phyloP scores from a whole-genome alignment of 306 rosid genomes.

The Dicorynia guianensis region DNA sequence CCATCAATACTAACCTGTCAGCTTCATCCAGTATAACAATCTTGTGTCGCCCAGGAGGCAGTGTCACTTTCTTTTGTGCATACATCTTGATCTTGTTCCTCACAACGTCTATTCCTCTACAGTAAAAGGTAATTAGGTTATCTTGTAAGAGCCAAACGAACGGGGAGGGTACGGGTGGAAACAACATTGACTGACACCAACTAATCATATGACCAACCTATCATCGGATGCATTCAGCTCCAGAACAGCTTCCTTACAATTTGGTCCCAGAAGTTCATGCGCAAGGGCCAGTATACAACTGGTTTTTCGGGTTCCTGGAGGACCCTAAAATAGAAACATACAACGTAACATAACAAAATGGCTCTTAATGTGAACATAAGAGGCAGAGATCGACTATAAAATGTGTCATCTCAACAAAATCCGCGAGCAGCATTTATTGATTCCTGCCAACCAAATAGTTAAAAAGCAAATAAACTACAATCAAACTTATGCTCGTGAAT shows the following conservation, averaged over 20 bases:
- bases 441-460: too few relatives aligned
- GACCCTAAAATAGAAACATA: constrained; percentile 65
- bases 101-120: constrained; percentile 95
- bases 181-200: not conserved
- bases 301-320: constrained; percentile 96
- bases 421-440: not conserved
- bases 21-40: constrained; percentile 94
- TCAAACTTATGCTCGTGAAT: too few relatives aligned
- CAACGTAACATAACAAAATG: constrained; percentile 28
- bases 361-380: not conserved
- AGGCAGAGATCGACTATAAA: not conserved
- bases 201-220: constrained; percentile 50
- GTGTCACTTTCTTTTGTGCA: constrained; percentile 90
- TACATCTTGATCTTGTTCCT: constrained; percentile 98
- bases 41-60: constrained; percentile 86
- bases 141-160: not conserved
- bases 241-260: constrained; percentile 86
- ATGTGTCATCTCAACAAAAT: not conserved
- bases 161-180: not conserved
- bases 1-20: constrained; percentile 66
- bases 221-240: constrained; percentile 97
- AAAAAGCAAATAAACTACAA: too few relatives aligned
- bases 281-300: constrained; percentile 92
- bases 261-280: constrained; percentile 87
- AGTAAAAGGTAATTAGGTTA: constrained; percentile 7